Base-by-base conservation (phyloP, 2,329 filamentous ascomycete species). In the Capronia epimyces region DNA sequence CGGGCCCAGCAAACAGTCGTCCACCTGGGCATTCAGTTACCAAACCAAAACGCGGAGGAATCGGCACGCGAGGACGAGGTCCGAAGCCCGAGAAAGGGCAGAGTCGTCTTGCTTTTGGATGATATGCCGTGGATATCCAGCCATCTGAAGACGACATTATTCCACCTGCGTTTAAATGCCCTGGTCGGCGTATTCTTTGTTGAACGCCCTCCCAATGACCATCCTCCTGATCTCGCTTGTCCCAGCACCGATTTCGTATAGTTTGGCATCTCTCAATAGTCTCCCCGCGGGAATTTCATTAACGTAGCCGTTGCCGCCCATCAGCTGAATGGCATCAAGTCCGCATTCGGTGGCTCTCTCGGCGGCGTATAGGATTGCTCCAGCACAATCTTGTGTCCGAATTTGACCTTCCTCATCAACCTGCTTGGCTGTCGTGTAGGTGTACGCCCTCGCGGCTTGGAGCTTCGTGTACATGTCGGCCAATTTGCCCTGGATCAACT, bases 381-480 rank as follows among this genome's bases (percentile, higher is more conserved):
- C 91, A 0, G 93, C 91, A 67, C 93, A 97, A 71, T 98, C 91
- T 67, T 95, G 86, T 0, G 90, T 96, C 50, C 79, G 78, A 61
- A 95, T 84, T 1, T 75, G 55, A 9, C 82, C 84, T 10, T 80
- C 73, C 67, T 91, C 87, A 62, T 96, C 91, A 16, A 96, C 85
- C 1, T 79, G 77, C 41, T 79, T 78, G 2, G 93, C 93, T 0
- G 90, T 90, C 31, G 78, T 73, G 65, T 95, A 95, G 0, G 91
- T 97, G 70, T 95, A 96, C 2, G 89, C 80, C n/a, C 83, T 76
- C 13, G 85, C 83, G 9, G 87, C 89, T 63, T 87, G 84, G 52
- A 93, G 80, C 69, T 95, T 95, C 42, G 89, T 96, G 72, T 97
- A 94, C 90, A 98, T 96, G 68, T 97, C 90, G 49, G 93, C 89